A percentile compares a stretch with the other conserved stretches of the same genome.
Evolutionary conservation across 139 green algal species (phyloP).

Genomic region (Astrephomene gubernaculifera): DNA sequence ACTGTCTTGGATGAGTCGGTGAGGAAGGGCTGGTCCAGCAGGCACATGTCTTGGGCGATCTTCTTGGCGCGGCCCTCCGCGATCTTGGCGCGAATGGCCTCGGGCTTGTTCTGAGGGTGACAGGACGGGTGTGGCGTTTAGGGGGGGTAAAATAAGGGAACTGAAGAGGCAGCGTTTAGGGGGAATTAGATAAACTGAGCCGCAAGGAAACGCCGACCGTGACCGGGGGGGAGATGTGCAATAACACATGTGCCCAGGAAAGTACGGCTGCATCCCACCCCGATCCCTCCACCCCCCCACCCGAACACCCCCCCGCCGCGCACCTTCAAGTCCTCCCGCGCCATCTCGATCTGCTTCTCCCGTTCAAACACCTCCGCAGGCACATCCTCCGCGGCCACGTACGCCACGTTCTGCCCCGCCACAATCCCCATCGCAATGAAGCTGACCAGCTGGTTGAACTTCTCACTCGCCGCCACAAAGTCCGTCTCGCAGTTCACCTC

Average conservation of each 20-base stretch:
- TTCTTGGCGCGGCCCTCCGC: conserved; percentile 95
- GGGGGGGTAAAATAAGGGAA: background rate
- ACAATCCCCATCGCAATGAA: conserved; percentile 66
- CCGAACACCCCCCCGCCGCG: background rate
- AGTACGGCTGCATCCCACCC: too few species aligned
- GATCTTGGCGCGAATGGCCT: conserved; percentile 96
- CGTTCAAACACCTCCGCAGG: conserved; percentile 78
- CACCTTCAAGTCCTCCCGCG: conserved; percentile 90
- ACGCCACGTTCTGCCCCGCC: conserved; percentile 52
- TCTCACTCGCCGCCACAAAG: conserved; percentile 94
- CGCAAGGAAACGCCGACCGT: too few species aligned
- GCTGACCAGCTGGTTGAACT: conserved; percentile 90
- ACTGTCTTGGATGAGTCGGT: conserved; percentile 94
- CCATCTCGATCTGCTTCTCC: conserved; percentile 95
- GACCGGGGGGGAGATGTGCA: too few species aligned
- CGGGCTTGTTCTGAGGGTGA: conserved; percentile 87
- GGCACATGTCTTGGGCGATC: conserved; percentile 84
- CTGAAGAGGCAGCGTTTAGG: too few species aligned
- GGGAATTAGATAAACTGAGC: too few species aligned
- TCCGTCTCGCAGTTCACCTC: conserved; percentile 99
- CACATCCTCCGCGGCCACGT: conserved; percentile 80
- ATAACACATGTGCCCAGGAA: too few species aligned
- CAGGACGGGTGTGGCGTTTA: background rate
- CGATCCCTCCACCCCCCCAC: too few species aligned
- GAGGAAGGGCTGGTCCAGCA: conserved; percentile 91